Evolutionary conservation across 2,329 filamentous ascomycete species (phyloP).

Genomic region (Talaromyces sp.): DNA sequence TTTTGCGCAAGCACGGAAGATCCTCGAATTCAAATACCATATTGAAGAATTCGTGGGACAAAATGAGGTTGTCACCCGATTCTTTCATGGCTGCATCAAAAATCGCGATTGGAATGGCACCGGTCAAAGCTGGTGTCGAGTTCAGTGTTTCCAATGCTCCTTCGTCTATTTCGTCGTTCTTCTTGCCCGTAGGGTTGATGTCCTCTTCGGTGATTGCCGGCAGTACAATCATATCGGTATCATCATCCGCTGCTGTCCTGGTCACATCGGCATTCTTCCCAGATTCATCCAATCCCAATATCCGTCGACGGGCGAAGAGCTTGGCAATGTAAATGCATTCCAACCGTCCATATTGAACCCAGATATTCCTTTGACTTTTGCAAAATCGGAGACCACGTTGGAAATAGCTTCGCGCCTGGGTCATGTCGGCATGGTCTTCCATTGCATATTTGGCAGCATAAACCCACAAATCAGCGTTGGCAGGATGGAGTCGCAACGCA

Average conservation of each 20-base stretch:
- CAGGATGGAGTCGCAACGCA: slow-evolving; percentile 80
- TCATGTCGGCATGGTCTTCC: slow-evolving; percentile 81
- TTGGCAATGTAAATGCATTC: slow-evolving; percentile 91
- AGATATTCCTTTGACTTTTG: slow-evolving; percentile 67
- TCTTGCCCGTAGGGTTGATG: slow-evolving; percentile 52
- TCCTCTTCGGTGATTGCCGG: slow-evolving; percentile 62
- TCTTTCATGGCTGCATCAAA: slow-evolving; percentile 84
- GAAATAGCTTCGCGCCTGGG: slow-evolving; percentile 78
- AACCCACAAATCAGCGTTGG: slow-evolving; percentile 79
- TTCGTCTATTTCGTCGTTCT: slow-evolving; percentile 53
- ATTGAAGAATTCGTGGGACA: slow-evolving; percentile 75
- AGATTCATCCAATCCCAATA: slow-evolving; percentile 58
- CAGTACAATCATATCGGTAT: slow-evolving; percentile 57
- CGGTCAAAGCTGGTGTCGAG: slow-evolving; percentile 76
- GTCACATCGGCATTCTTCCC: slow-evolving; percentile 41
- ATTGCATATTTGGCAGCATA: slow-evolving; percentile 74
- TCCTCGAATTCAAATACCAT: slow-evolving; percentile 69
- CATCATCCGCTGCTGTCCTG: slow-evolving; percentile 40
- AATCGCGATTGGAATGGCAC: slow-evolving; percentile 89
- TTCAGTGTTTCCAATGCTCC: slow-evolving; percentile 62
- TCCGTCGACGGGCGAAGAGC: slow-evolving; percentile 69
- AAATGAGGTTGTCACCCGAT: slow-evolving; percentile 61
- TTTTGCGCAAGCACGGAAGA: slow-evolving; percentile 61
- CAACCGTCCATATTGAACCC: slow-evolving; percentile 84
- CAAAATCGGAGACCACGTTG: slow-evolving; percentile 88